A percentile compares a stretch with the other conserved stretches of the same genome.
phyloP scores from a whole-genome alignment of 2,329 filamentous ascomycete species.

The Pezicula radicicola region DNA sequence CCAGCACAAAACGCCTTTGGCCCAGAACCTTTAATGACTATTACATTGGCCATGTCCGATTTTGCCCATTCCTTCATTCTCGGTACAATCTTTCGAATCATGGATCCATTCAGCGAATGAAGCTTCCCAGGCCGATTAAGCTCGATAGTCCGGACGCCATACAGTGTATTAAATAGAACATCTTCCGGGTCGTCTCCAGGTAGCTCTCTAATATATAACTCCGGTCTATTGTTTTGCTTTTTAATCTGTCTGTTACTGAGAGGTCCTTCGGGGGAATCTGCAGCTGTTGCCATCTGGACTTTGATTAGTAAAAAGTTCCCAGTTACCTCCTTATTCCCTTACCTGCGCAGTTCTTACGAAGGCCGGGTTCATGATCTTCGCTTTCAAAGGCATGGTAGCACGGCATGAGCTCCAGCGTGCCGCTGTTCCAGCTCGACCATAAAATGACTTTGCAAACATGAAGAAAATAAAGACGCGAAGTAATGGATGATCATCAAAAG shows the following conservation, averaged over 20 bases:
- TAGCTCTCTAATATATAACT: constrained; percentile 17
- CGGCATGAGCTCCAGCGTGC: constrained; percentile 41
- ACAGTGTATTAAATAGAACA: constrained; percentile 86
- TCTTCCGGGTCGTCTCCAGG: constrained; percentile 77
- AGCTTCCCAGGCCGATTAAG: constrained; percentile 91
- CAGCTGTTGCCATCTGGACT: constrained; percentile 36
- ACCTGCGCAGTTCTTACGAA: constrained; percentile 52
- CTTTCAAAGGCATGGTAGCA: constrained; percentile 73
- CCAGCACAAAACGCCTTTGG: constrained; percentile 86
- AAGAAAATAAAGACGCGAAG: constrained; percentile 27
- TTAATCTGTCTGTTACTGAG: neutral
- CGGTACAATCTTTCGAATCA: constrained; percentile 92
- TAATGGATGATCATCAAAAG: constrained; percentile 11
- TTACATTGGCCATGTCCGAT: constrained; percentile 87
- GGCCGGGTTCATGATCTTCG: constrained; percentile 64
- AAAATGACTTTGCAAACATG: constrained; percentile 57
- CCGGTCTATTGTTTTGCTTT: constrained; percentile 16
- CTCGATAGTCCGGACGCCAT: constrained; percentile 87
- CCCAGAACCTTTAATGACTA: constrained; percentile 89
- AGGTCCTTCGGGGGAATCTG: too few relatives aligned
- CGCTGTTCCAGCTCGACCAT: constrained; percentile 50
- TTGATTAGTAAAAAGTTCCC: constrained; percentile 16
- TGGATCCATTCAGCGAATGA: constrained; percentile 90
- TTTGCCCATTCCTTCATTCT: constrained; percentile 91
- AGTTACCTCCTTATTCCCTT: constrained; percentile 17